Evolutionary conservation across 495 filamentous ascomycete species (phyloP).

Genomic region (Podospora pseudopauciseta): DNA sequence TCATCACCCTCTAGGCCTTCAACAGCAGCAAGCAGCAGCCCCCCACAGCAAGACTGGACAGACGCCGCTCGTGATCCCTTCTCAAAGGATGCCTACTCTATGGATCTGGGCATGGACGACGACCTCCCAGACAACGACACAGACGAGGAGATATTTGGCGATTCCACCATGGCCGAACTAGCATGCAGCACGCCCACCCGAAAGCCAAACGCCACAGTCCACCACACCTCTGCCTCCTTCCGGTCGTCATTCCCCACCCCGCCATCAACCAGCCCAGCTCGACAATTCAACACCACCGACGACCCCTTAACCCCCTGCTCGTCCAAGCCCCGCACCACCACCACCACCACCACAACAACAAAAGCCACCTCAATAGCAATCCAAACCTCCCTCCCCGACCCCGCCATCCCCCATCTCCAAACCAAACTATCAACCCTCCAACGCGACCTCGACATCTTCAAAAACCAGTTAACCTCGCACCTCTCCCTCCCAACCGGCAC

Average conservation of each 20-base stretch:
- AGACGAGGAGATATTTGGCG: constrained; percentile 35
- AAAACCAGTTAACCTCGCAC: constrained; percentile 34
- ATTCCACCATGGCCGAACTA: constrained; percentile 38
- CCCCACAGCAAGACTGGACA: constrained; percentile 40
- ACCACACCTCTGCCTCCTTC: constrained; percentile 3
- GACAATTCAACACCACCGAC: background rate
- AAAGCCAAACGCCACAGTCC: background rate
- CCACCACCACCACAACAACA: constrained; percentile 29
- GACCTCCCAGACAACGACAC: constrained; percentile 29
- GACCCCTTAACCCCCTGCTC: constrained; percentile 40
- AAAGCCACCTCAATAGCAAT: background rate
- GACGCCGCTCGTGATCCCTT: constrained; percentile 43
- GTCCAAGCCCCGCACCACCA: constrained; percentile 20
- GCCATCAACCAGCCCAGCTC: constrained; percentile 44
- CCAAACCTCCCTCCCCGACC: background rate
- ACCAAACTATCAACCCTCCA: background rate
- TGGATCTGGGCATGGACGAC: constrained; percentile 32
- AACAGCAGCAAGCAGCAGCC: constrained; percentile 11
- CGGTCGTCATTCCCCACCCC: constrained; percentile 48
- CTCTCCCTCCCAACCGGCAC: constrained; percentile 32
- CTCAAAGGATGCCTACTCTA: constrained; percentile 31
- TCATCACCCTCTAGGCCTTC: background rate
- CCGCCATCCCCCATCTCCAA: background rate
- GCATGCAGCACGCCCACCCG: constrained; percentile 43
- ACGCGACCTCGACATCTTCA: background rate